These are phyloP conservation scores for Sporothrix globosa DNA, from an alignment of 2,329 filamentous ascomycete species.

Conservation along the genomic window DNA sequence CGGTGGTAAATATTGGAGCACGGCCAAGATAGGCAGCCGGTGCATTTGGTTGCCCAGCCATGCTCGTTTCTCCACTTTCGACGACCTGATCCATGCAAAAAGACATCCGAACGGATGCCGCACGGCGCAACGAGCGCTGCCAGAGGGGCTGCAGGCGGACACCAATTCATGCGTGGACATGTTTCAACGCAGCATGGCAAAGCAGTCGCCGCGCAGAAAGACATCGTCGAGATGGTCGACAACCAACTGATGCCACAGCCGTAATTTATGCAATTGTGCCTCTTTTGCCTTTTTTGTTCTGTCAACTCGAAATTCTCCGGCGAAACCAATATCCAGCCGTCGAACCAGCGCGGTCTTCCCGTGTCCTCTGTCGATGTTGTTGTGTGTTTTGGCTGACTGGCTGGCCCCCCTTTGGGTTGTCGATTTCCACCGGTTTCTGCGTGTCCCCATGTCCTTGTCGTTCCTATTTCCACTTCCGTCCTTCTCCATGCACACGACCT, in stretches of 20 bases:
- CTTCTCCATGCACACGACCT: not conserved
- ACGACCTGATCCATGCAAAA: not conserved
- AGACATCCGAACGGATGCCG: not conserved
- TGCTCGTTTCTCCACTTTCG: not conserved
- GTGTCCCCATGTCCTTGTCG: not conserved
- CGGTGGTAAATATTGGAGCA: conserved; percentile 7
- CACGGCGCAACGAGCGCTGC: not conserved
- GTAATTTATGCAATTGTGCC: not conserved
- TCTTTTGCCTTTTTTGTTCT: not conserved
- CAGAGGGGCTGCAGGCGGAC: too few relatives aligned
- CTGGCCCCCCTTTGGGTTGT: too few relatives aligned
- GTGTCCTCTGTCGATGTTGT: not conserved
- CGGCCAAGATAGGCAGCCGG: not conserved
- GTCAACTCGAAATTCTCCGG: not conserved
- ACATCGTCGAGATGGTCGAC: not conserved
- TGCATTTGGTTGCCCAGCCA: not conserved
- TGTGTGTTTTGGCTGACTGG: not conserved
- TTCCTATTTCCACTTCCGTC: not conserved
- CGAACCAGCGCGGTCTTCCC: not conserved
- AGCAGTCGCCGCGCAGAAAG: not conserved
- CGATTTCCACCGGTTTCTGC: not conserved
- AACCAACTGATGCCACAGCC: not conserved
- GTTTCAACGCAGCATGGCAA: not conserved
- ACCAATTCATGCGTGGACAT: not conserved
- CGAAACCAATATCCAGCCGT: not conserved